Base-by-base conservation (phyloP, 1,139 yeast species). In the Pichia sp. region DNA sequence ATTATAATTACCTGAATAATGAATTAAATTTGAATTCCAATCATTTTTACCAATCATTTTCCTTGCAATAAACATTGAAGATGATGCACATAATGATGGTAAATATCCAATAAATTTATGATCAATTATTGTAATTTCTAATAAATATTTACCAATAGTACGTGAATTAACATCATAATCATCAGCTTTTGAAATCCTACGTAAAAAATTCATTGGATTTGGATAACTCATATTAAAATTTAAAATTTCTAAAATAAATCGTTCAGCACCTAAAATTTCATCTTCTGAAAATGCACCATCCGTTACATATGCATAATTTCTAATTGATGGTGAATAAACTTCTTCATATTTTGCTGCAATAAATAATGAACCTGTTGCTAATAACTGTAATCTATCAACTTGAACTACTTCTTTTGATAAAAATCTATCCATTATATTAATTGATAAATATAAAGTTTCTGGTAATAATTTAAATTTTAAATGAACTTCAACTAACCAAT, bases 341-440 rank as follows among this genome's bases (percentile, higher is more conserved):
- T 90, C 97, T 67, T 90, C 97, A 62, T 87, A 89, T 67, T 92
- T 92, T 25, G 97, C 92, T 31, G 97, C 96, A 54, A 90, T 85
- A 65, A 90, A 87, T 53, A 92, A 66, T 24, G 95, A 80, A 1
- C 96, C 89, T 1, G 96, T 85, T 11, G 97, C 97, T 40, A 90
- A 78, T 47, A 90, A 71, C 69, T 92, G 98, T 48, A 92, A 70
- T 66, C 87, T 81, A 59, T 85, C 90, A 50, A 89, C 78, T 56
- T 85, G 87, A 35, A 89, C 95, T 41, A 78, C 73, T 57, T 85
- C 94, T 50, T 76, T 71, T 22, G 92, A 81, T 75, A 92, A 77
- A 65, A 87, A 90, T 52, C 97, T 70, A 66, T 92, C 98, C 83
- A 90, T 83, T 47, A 89, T 71, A 65, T 90, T 92, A 49, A 87